Evolutionary conservation across 2,329 filamentous ascomycete species (phyloP).

Genomic region (Cucurbitaria berberidis): DNA sequence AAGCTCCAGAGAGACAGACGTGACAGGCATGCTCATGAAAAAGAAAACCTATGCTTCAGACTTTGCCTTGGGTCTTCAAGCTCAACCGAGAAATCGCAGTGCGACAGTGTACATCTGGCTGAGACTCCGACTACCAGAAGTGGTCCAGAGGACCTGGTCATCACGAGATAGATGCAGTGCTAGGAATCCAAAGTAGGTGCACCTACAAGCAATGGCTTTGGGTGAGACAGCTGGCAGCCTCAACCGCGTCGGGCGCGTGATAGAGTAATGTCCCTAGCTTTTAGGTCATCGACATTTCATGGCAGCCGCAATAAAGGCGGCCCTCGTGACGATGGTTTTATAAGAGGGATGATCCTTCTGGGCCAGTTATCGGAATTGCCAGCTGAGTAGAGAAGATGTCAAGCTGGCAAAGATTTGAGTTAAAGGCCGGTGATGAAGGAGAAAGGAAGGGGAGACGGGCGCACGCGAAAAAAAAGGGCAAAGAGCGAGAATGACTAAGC

Average conservation of each 20-base stretch:
- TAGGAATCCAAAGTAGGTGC: conserved; percentile 20
- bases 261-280: conserved; percentile 63
- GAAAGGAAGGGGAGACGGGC: conserved; percentile 11
- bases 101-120: conserved; percentile 45
- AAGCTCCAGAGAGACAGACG: background rate
- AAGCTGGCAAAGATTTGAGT: conserved; percentile 77
- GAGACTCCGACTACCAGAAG: conserved; percentile 50
- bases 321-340: conserved; percentile 86
- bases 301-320: conserved; percentile 63
- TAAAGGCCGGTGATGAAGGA: conserved; percentile 64
- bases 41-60: conserved; percentile 32
- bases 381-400: conserved; percentile 63
- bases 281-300: conserved; percentile 73
- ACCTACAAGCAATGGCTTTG: conserved; percentile 24
- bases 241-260: conserved; percentile 34
- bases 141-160: conserved; percentile 43
- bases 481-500: conserved; percentile 22
- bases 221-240: conserved; percentile 16
- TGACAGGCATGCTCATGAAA: background rate
- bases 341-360: conserved; percentile 70
- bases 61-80: conserved; percentile 46
- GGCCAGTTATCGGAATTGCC: conserved; percentile 74
- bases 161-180: conserved; percentile 26
- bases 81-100: conserved; percentile 43
- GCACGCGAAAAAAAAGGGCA: conserved; percentile 28